Conservation (phyloP, 2,329 filamentous ascomycete species). For the Diaporthe capsici region DNA sequence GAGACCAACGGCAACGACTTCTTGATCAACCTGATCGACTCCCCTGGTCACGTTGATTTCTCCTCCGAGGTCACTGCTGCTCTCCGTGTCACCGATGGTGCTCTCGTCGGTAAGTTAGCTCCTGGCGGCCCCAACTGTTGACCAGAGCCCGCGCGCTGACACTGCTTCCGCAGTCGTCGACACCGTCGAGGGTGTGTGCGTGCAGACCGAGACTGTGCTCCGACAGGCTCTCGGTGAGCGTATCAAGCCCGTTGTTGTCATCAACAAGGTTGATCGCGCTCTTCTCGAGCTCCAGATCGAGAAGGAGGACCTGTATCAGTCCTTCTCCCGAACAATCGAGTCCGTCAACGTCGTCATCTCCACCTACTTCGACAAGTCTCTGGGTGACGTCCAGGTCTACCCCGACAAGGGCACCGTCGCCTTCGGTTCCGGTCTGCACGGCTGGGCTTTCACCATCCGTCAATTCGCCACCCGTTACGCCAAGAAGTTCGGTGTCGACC, state of each 20-base stretch:
- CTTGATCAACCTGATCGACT: constrained; percentile 99
- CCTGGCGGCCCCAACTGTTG: too few relatives aligned
- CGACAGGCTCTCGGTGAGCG: constrained; percentile 99
- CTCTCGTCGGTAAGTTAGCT: constrained; percentile 76
- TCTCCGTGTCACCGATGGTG: constrained; percentile 99
- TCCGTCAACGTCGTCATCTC: constrained; percentile 99
- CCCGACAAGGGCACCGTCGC: constrained; percentile 97
- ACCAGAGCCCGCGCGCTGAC: not conserved
- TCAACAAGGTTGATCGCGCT: constrained; percentile 99
- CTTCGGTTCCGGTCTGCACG: constrained; percentile 99
- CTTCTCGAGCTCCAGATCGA: constrained; percentile 98
- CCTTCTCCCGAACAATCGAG: constrained; percentile 99
- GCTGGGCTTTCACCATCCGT: constrained; percentile 99
- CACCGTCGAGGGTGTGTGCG: constrained; percentile 99
- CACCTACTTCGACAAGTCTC: constrained; percentile 96
- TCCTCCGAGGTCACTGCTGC: constrained; percentile 99
- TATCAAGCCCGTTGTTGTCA: constrained; percentile 99
- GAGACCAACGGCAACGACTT: constrained; percentile 94
- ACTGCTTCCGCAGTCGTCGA: constrained; percentile 79
- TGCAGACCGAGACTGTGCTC: constrained; percentile 99
- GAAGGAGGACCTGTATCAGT: constrained; percentile 99
- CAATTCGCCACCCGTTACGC: constrained; percentile 97
- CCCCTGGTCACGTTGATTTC: constrained; percentile 99
- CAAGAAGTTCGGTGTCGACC: constrained; percentile 99
- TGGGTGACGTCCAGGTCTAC: constrained; percentile 99